These are phyloP conservation scores for Spathaspora sp. DNA, from an alignment of 1,139 yeast species.

Conservation along the genomic window DNA sequence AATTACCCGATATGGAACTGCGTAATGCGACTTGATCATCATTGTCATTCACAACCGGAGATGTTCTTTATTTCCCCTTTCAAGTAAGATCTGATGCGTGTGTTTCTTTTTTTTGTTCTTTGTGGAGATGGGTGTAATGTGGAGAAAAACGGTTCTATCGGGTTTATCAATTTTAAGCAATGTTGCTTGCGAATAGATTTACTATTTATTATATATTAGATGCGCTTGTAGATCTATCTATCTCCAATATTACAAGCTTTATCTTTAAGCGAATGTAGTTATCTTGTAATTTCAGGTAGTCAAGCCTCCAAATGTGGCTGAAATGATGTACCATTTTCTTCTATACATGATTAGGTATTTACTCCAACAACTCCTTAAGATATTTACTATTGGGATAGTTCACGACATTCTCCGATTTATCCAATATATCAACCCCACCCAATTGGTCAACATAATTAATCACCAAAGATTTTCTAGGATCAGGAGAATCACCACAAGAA, in stretches of 20 bases:
- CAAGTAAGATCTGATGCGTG: neutral
- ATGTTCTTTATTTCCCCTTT: neutral
- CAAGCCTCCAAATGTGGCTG: too few relatives aligned
- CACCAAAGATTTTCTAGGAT: conserved; percentile 37
- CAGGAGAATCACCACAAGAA: conserved; percentile 64
- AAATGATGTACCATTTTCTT: too few relatives aligned
- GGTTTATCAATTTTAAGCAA: conserved; percentile 1
- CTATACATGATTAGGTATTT: too few relatives aligned
- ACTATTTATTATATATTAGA: too few relatives aligned
- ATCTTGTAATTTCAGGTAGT: too few relatives aligned
- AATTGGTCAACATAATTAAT: conserved; percentile 40
- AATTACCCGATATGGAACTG: neutral
- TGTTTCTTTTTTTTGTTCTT: too few relatives aligned
- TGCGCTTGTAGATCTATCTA: neutral
- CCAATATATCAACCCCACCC: conserved; percentile 30
- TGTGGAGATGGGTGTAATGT: neutral
- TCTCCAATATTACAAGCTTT: too few relatives aligned
- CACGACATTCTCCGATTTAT: conserved; percentile 16
- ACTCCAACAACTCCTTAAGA: conserved; percentile 11
- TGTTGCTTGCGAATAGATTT: too few relatives aligned
- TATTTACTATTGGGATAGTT: conserved; percentile 19
- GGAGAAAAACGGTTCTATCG: conserved; percentile 1
- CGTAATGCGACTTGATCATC: neutral
- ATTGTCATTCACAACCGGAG: too few relatives aligned
- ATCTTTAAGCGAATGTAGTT: too few relatives aligned